Evolutionary conservation across 345 rosid species (phyloP), one percentile per base, ranked within the genome.

Genomic region (Populus nigra): DNA sequence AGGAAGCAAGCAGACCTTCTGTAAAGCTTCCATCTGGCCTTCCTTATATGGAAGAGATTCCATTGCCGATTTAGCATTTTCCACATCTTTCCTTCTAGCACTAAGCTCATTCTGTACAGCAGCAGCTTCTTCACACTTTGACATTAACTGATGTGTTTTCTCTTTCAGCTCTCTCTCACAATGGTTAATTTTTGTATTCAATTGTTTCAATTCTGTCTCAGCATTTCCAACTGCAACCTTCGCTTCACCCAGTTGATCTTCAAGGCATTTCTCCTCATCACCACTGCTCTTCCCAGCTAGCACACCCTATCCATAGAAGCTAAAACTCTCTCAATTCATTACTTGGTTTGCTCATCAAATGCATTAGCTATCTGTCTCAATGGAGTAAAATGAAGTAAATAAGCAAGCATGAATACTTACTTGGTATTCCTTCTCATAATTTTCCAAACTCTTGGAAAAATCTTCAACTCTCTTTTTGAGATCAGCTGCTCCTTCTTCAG

Each of bases 271-370:
- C 77, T 93, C 99, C 81, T 96, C 99, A 82, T 88, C 87, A 31
- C 97, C 97, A 78, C 87, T 91, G 82, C 97, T 93, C 83, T 96
- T 96, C 49, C 99, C 99, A 88, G 95, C 97, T 73, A 93, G 86
- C 68, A 96, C 89, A 36, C 98, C 99, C 98, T 96, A 79, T 53
- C 55, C 67, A 80, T 62, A 72, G 59, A 23, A 83, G 76, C 73
- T 73, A 57, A 53, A 25, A 22, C 53, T 59, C 74, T 50, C 79
- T 79, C 80, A 83, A 20, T 39, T 74, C 39, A 78, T 11, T 43
- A 62, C 36, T 49, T 66, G 39, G 65, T 31, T 80, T 20, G 18
- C 38, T 66, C 27, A 75, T 72, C 23, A 55, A 31, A 70, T 45
- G 50, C 53, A 74, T 29, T 63, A 38, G 35, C 67, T 17, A 50